Evolutionary conservation across 257 asterid species (phyloP), one percentile per base, ranked within the genome.

Genomic region (Mentha longifolia): DNA sequence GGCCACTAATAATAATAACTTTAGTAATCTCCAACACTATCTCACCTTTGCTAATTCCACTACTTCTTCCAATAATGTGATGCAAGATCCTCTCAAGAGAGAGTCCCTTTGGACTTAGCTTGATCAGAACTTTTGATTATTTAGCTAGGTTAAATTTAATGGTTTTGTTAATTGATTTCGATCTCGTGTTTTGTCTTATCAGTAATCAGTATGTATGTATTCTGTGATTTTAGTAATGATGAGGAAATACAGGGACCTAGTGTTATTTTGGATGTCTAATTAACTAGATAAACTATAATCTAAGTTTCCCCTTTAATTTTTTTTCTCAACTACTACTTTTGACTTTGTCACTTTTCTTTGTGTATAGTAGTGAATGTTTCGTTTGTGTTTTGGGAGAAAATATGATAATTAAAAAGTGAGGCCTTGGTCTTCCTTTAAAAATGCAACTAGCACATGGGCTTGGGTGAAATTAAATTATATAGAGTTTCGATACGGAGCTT

Each of bases 71-170:
- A 60, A 10, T 73, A 51, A 17, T 76, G 88, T 83, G 37, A 86
- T 86, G 86, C 98, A 88, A 78, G 96, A 92, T 69, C 90, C 98
- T 65, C 88, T 86, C 71, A 92, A 89, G 86, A 84, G 94, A 77
- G 98, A 92, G 89, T 92, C 96, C 74, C 87, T 88, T 66, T 88
- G 96, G 95, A 84, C 94, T 79, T 86, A 22, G 25, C 25, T 22
- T 22, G 42, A 83, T 42, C 3, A 42, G 0, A 20, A 9, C 56
- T 16, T 5, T 31, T 52, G 15, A 52, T n/a, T 12, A 9, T 35
- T 22, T 68, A 52, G 20, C 61, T 28, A 56, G 61, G 37, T 16
- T 56, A 28, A 28, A 28, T 28, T 28, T 28, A 12, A 22, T 55
- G 58, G 28, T 54, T 20, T 52, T 52, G 59, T 20, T 20, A 11